Conservation (phyloP, 2,329 filamentous ascomycete species). For the Xylariaceae sp. region DNA sequence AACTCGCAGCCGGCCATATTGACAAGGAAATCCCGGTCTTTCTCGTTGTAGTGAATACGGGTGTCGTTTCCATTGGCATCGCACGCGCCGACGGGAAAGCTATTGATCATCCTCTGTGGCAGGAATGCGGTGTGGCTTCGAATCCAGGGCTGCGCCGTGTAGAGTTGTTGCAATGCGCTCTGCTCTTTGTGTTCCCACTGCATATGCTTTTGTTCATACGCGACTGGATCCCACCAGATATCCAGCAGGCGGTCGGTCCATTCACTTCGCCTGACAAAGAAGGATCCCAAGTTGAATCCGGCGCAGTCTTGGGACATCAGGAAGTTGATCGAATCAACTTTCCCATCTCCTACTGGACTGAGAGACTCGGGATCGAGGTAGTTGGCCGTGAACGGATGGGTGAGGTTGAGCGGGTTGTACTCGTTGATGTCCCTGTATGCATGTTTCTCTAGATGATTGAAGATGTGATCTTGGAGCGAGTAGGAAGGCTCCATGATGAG, state of each 20-base stretch:
- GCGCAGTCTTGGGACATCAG: constrained; percentile 89
- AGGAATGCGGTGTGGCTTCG: constrained; percentile 84
- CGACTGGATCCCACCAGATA: constrained; percentile 97
- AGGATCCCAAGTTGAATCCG: constrained; percentile 94
- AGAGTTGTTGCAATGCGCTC: constrained; percentile 88
- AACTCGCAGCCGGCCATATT: constrained; percentile 99
- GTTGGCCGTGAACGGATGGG: constrained; percentile 67
- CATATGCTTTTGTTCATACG: constrained; percentile 98
- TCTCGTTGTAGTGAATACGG: constrained; percentile 77
- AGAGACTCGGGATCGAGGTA: constrained; percentile 72
- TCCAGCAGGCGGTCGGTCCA: constrained; percentile 93
- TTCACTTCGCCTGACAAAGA: constrained; percentile 77
- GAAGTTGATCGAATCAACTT: constrained; percentile 74
- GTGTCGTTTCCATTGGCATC: constrained; percentile 69
- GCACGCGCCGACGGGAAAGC: constrained; percentile 87
- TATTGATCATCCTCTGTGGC: constrained; percentile 87
- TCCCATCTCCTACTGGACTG: constrained; percentile 71
- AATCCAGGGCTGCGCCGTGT: constrained; percentile 87
- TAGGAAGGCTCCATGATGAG: constrained; percentile 95
- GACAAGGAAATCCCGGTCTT: constrained; percentile 85
- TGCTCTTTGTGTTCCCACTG: constrained; percentile 99
- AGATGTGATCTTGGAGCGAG: constrained; percentile 85
- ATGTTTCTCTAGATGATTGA: constrained; percentile 67
- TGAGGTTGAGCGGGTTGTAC: constrained; percentile 92
- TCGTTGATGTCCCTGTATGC: constrained; percentile 94